Conservation (phyloP, 2,329 filamentous ascomycete species). For the Fusarium piperis region DNA sequence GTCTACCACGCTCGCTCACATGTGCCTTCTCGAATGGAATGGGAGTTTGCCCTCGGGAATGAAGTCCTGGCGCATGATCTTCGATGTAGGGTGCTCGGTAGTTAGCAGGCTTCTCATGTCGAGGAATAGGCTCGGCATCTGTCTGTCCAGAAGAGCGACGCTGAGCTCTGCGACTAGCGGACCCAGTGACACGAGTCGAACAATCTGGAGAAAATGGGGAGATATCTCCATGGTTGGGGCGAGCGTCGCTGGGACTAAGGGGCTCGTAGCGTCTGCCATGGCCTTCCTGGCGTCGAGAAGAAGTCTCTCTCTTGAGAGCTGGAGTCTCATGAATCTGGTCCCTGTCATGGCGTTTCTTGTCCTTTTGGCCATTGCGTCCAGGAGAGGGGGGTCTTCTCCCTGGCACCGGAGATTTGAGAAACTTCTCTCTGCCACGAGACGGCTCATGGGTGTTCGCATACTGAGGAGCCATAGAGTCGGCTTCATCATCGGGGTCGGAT, state of each 20-base stretch:
- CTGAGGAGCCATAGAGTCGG: constrained; percentile 18
- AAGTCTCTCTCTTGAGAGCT: background rate
- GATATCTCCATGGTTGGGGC: background rate
- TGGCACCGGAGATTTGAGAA: background rate
- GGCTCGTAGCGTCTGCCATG: constrained; percentile 10
- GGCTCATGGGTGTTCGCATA: constrained; percentile 1
- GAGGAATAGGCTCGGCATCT: constrained; percentile 22
- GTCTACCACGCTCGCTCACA: background rate
- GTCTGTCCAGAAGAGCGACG: constrained; percentile 31
- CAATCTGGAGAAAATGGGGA: constrained; percentile 22
- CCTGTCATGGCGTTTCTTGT: constrained; percentile 1
- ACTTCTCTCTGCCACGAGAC: background rate
- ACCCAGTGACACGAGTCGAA: constrained; percentile 38
- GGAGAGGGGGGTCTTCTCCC: background rate
- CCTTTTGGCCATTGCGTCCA: background rate
- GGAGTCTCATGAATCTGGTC: background rate
- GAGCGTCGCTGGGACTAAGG: background rate
- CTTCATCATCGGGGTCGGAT: constrained; percentile 19
- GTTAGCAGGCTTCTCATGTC: background rate
- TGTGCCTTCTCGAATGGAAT: background rate
- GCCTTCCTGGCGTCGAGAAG: background rate
- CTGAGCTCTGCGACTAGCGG: constrained; percentile 43
- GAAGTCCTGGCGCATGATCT: constrained; percentile 29
- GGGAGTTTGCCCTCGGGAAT: background rate
- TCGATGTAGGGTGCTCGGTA: constrained; percentile 44